A percentile compares a stretch with the other conserved stretches of the same genome.
These are phyloP conservation scores for Elaeis oleifera DNA, from an alignment of 202 grass and related monocot genomes.

Conservation along the genomic window DNA sequence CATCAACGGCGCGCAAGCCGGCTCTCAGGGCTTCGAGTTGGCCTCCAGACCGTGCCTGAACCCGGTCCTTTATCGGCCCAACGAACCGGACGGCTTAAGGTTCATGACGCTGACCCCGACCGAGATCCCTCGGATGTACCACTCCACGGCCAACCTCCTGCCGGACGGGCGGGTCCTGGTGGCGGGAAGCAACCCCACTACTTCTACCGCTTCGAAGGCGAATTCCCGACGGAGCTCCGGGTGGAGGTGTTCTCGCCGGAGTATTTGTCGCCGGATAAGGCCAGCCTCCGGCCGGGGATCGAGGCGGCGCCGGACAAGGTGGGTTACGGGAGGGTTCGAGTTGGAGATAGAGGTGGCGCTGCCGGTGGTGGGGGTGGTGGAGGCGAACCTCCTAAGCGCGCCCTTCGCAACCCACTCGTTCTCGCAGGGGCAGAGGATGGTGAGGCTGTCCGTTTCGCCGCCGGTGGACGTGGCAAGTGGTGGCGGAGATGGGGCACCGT, in stretches of 20 bases:
- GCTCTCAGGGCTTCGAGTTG: conserved; percentile 20
- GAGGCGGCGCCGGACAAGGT: not conserved
- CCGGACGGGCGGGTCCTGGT: conserved; percentile 20
- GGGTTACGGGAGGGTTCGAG: conserved; percentile 7
- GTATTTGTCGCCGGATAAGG: conserved; percentile 21
- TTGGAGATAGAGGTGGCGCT: conserved; percentile 3
- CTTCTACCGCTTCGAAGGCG: conserved; percentile 17
- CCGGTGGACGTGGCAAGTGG: not conserved
- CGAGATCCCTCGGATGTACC: conserved; percentile 14
- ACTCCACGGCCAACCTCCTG: conserved; percentile 22
- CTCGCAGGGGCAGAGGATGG: conserved; percentile 26
- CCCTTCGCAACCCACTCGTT: conserved; percentile 25
- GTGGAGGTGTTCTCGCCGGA: conserved; percentile 20
- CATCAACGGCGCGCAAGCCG: conserved; percentile 19
- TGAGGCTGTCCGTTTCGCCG: conserved; percentile 1
- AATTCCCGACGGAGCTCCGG: conserved; percentile 23
- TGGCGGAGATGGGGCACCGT: not conserved
- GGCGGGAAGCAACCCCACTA: conserved; percentile 24
- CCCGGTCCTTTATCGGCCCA: conserved; percentile 19
- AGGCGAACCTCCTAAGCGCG: conserved; percentile 18
- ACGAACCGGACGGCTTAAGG: conserved; percentile 13
- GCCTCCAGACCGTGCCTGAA: conserved; percentile 9
- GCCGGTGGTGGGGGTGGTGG: conserved; percentile 16
- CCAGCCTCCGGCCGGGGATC: not conserved
- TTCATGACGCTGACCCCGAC: conserved; percentile 22